Percentiles rank a stretch among this genome's conserved stretches.
Conservation (phyloP, 139 green algal genomes). For the Microglena sp. region DNA sequence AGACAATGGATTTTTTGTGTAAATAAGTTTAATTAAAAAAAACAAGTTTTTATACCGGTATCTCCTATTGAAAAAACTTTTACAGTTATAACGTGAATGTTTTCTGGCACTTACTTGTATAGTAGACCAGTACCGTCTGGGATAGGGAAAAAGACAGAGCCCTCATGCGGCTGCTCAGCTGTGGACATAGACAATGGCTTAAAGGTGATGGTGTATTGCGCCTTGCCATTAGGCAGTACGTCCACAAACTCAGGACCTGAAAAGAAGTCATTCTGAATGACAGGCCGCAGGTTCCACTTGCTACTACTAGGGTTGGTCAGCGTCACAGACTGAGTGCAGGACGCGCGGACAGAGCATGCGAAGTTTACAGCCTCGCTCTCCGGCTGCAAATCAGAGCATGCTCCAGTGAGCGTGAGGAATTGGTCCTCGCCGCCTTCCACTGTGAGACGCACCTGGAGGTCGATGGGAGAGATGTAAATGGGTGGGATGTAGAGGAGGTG, state of each 20-base stretch:
- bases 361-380: slow-evolving; percentile 40
- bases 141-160: slow-evolving; percentile 70
- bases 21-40: too few relatives aligned
- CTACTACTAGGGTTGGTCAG: slow-evolving; percentile 43
- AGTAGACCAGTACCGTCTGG: slow-evolving; percentile 64
- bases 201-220: slow-evolving; percentile 59
- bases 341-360: slow-evolving; percentile 39
- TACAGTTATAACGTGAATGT: too few relatives aligned
- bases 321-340: slow-evolving; percentile 32
- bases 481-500: too few relatives aligned
- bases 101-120: slow-evolving; percentile 38
- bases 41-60: too few relatives aligned
- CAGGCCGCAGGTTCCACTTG: slow-evolving; percentile 54
- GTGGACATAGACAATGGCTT: slow-evolving; percentile 54
- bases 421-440: slow-evolving; percentile 25
- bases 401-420: slow-evolving; percentile 59
- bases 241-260: slow-evolving; percentile 47
- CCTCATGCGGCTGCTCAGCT: slow-evolving; percentile 42
- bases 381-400: slow-evolving; percentile 36
- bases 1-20: too few relatives aligned
- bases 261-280: slow-evolving; percentile 60
- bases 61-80: too few relatives aligned
- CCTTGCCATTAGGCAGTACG: slow-evolving; percentile 33
- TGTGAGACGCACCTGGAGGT: slow-evolving; percentile 19
- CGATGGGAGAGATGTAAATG: too few relatives aligned